Evolutionary conservation across 345 rosid genomes (phyloP).

Genomic region (Murraya koenigii): DNA sequence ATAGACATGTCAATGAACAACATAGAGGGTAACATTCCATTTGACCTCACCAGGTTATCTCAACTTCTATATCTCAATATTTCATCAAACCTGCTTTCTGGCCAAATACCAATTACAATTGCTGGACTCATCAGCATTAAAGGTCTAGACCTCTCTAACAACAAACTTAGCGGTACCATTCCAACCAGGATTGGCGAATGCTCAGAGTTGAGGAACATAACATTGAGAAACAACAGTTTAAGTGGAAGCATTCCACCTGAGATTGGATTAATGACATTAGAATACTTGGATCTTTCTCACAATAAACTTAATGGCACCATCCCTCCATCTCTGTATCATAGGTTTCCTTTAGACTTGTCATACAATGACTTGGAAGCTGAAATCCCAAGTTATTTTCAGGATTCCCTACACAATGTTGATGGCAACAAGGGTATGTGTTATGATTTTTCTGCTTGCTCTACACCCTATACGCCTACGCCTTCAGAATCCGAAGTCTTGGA

Average conservation of each 20-base stretch:
- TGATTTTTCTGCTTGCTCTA: not conserved
- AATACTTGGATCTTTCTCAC: not conserved
- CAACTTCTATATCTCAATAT: no score
- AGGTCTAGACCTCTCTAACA: not conserved
- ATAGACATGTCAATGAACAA: not conserved
- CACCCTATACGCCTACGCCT: no score
- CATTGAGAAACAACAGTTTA: not conserved
- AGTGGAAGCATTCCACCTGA: not conserved
- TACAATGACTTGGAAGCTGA: not conserved
- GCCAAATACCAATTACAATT: no score
- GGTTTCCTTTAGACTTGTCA: not conserved
- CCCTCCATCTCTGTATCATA: not conserved
- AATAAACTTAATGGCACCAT: not conserved
- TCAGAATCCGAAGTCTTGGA: not conserved
- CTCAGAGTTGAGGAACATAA: not conserved
- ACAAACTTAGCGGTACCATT: not conserved
- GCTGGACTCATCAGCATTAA: not conserved
- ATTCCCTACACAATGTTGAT: not conserved
- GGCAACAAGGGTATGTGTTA: not conserved
- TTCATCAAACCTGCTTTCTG: no score
- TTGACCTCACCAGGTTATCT: no score
- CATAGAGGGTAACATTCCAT: not conserved
- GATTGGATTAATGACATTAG: not conserved
- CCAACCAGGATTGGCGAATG: not conserved
- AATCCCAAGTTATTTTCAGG: not conserved